A percentile compares a stretch with the other conserved stretches of the same genome.
Conservation (phyloP, 352 stramenopile species). For the Hyaloperonospora arabidopsidis region DNA sequence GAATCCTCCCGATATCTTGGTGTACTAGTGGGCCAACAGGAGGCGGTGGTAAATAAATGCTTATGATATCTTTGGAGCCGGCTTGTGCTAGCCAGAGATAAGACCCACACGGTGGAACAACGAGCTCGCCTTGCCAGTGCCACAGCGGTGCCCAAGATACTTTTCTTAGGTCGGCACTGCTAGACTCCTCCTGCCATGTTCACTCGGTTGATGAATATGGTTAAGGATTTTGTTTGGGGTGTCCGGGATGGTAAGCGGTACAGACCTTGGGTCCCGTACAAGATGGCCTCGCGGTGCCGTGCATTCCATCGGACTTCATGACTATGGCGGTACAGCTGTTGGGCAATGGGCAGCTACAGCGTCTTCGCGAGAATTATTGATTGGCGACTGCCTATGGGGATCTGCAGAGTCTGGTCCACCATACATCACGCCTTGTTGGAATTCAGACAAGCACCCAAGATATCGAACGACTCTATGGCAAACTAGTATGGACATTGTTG, state of each 20-base stretch:
- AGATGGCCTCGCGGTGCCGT: not conserved
- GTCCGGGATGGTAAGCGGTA: not conserved
- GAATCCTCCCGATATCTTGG: not conserved
- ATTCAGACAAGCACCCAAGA: not conserved
- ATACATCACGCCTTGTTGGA: slow-evolving; percentile 2
- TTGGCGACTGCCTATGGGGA: not conserved
- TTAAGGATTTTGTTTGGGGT: not conserved
- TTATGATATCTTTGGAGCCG: not conserved
- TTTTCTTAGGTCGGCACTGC: not conserved
- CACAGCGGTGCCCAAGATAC: not conserved
- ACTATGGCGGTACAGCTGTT: not conserved
- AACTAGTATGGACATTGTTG: not conserved
- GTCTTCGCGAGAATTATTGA: not conserved
- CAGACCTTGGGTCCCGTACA: not conserved
- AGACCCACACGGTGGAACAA: not conserved
- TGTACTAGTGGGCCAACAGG: too few relatives aligned
- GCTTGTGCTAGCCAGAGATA: not conserved
- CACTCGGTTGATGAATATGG: too few relatives aligned
- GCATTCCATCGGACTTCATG: not conserved
- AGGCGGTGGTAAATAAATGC: not conserved
- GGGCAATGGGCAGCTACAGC: not conserved
- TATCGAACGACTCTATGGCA: not conserved
- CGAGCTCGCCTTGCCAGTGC: not conserved
- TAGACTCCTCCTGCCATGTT: not conserved
- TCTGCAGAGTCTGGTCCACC: too few relatives aligned